These are phyloP conservation scores for Diaporthe sp. DNA, from an alignment of 2,329 filamentous ascomycete species.

Conservation along the genomic window DNA sequence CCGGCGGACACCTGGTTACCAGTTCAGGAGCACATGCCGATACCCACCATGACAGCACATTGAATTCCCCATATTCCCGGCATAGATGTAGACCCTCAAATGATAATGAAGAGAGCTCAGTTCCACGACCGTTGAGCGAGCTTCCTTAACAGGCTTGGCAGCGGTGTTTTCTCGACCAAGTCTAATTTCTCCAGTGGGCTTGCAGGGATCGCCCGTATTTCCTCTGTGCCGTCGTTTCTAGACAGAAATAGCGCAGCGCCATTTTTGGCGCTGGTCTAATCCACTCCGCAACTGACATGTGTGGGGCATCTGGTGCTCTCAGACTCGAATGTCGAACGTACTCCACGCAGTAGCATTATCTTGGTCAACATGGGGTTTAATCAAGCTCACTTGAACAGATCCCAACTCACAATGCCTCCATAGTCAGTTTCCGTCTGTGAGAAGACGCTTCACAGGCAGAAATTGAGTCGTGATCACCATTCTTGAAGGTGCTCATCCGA, in stretches of 20 bases:
- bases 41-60: neutral
- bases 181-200: neutral
- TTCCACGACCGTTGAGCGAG: neutral
- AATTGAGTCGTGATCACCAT: neutral
- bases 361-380: neutral
- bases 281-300: neutral
- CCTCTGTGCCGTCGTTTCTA: neutral
- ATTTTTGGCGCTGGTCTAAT: neutral
- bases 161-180: neutral
- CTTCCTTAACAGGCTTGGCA: constrained; percentile 27
- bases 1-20: neutral
- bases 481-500: neutral
- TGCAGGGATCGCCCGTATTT: neutral
- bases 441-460: neutral
- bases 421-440: neutral
- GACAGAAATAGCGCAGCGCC: neutral
- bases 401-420: neutral
- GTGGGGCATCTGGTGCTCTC: neutral
- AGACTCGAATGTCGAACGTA: too few species aligned
- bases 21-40: neutral
- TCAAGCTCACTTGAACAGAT: too few species aligned
- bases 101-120: neutral
- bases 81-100: neutral
- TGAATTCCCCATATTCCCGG: neutral
- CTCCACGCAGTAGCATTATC: too few species aligned